A percentile compares a stretch with the other conserved stretches of the same genome.
Evolutionary conservation across 106 monocot species (phyloP).

Genomic region (Acorus calamus): DNA sequence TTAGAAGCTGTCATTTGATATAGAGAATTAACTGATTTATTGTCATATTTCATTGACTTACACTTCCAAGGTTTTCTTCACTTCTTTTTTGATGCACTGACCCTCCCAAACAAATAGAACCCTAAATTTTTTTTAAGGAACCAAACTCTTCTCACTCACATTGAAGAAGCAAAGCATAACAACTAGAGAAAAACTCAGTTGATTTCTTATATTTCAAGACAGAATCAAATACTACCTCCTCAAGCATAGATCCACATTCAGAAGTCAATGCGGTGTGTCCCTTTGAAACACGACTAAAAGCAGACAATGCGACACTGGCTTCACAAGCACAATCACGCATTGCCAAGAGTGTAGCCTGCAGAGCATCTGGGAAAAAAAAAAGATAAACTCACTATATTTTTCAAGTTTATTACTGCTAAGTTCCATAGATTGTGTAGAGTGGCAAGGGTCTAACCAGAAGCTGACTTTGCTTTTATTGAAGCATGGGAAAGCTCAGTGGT

Average conservation of each 20-base stretch:
- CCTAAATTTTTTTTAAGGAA: too few relatives aligned
- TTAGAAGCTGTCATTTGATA: too few relatives aligned
- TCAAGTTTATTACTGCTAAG: too few relatives aligned
- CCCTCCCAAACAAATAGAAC: too few relatives aligned
- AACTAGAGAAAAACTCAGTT: neutral
- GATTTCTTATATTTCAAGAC: too few relatives aligned
- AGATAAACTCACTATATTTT: neutral
- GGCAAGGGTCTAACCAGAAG: slow-evolving; percentile 43
- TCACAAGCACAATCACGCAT: slow-evolving; percentile 48
- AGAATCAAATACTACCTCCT: slow-evolving; percentile 52
- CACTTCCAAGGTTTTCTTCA: too few relatives aligned
- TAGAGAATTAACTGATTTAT: too few relatives aligned
- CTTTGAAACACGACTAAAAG: slow-evolving; percentile 65
- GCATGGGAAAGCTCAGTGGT: slow-evolving; percentile 54
- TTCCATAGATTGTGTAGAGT: too few relatives aligned
- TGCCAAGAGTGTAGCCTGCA: slow-evolving; percentile 45
- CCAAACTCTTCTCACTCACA: too few relatives aligned
- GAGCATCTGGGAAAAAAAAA: slow-evolving; percentile 55
- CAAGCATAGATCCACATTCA: slow-evolving; percentile 88
- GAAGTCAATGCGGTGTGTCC: slow-evolving; percentile 68
- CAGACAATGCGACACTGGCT: slow-evolving; percentile 60
- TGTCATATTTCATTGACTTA: too few relatives aligned
- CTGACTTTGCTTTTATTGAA: slow-evolving; percentile 64
- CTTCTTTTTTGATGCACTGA: too few relatives aligned
- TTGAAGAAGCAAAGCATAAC: too few relatives aligned